Base-by-base conservation (phyloP, 129 eudicot genomes). In the Flaveria brownii region DNA sequence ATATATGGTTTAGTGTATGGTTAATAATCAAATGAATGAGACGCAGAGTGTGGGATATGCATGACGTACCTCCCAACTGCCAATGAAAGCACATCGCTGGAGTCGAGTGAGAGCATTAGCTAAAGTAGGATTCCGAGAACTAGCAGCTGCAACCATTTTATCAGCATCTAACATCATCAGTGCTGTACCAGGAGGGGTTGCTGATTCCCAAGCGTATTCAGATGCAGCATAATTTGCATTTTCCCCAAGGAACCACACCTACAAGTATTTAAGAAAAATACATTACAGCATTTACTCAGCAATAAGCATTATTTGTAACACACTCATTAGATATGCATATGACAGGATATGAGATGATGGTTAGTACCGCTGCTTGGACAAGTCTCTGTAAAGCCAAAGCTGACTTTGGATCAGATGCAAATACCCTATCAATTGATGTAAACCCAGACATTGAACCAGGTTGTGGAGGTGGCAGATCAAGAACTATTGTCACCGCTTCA, bases 241-340 rank as follows among this genome's bases (percentile, higher is more conserved):
- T 89, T 94, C 98, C n/a, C 98, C 98, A 83, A 94, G 97, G 82
- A 94, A 94, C 98, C 98, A 94, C 33, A 94, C 97, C 98, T 94
- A 72, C 36, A 84, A 68, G 73, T 50, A 50, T 65, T 47, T 55
- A 14, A 75, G 71, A 66, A 75, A 2, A 25, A 60, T 1, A 50
- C 15, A 50, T 36, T 42, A 77, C 7, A 77, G 9, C 7, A 61
- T 45, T 57, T 33, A 59, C 74, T 42, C 70, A 69, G 17, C 5
- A 45, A 43, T 28, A 41, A 41, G 41, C 52, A 78, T 45, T 22
- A 30, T 61, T n/a, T 23, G 60, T 47, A 74, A 45, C 55, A 74
- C 71, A 22, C 56, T 71, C 41, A 73, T 25, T 36, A 28, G 70
- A 66, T 45, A 74, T 25, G 25, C 68, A 43, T 52, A 47, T 49